A percentile compares a stretch with the other conserved stretches of the same genome.
Conservation (phyloP, 140 eudicot species). For the Bidens hawaiensis region DNA sequence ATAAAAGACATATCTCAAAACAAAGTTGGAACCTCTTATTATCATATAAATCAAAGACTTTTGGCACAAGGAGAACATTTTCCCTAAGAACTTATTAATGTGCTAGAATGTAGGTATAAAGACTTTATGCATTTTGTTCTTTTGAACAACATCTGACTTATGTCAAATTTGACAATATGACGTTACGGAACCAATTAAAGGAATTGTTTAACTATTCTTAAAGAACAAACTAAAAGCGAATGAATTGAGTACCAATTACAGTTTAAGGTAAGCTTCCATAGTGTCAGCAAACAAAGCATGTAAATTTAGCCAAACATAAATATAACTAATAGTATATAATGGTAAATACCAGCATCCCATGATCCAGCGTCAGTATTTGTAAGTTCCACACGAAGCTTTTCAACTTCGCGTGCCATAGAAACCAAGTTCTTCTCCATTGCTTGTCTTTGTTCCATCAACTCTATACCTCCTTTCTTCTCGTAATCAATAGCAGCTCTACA, state of each 20-base stretch:
- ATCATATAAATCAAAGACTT: neutral
- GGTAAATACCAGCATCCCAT: conserved; percentile 64
- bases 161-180: neutral
- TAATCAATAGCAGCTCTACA: conserved; percentile 80
- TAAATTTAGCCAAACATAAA: conserved; percentile 1
- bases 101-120: neutral
- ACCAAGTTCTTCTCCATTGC: conserved; percentile 85
- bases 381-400: conserved; percentile 85
- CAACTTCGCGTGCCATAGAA: conserved; percentile 93
- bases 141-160: neutral
- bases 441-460: conserved; percentile 80
- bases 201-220: neutral
- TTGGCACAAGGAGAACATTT: conserved; percentile 7
- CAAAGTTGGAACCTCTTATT: neutral
- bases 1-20: neutral
- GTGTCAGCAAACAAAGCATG: conserved; percentile 8
- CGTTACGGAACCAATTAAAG: neutral
- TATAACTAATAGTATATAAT: conserved; percentile 10
- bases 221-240: neutral
- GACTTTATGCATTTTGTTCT: neutral
- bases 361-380: conserved; percentile 57
- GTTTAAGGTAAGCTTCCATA: conserved; percentile 5
- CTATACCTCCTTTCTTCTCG: conserved; percentile 82
- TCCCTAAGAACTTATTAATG: neutral
- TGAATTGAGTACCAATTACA: neutral